phyloP scores from a whole-genome alignment of 768 basidiomycete genomes.

The Kwoniella pini region DNA sequence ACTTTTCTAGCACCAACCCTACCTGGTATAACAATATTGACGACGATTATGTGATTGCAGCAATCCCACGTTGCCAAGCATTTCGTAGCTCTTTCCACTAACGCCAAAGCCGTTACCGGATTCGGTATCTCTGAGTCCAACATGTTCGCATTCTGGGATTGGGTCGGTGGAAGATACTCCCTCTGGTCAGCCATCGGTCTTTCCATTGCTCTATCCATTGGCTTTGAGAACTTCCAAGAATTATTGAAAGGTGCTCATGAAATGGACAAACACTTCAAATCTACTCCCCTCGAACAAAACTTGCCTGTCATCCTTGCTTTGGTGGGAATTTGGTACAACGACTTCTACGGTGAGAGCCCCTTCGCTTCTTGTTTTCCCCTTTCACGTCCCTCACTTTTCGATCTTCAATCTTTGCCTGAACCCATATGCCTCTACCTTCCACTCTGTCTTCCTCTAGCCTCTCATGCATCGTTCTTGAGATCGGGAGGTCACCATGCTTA shows the following conservation, averaged over 20 bases:
- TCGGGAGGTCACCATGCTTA: no score
- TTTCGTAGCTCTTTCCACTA: constrained; percentile 97
- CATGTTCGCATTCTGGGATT: constrained; percentile 99
- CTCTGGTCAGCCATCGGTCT: constrained; percentile 98
- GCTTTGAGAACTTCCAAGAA: constrained; percentile 89
- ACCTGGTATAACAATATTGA: no score
- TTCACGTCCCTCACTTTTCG: no score
- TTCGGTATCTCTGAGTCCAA: constrained; percentile 89
- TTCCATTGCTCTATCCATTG: constrained; percentile 88
- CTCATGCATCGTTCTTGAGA: no score
- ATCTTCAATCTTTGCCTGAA: no score
- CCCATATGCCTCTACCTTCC: not conserved
- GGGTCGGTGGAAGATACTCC: constrained; percentile 98
- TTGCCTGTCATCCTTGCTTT: constrained; percentile 87
- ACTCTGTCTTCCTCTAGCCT: not conserved
- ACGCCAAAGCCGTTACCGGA: constrained; percentile 84
- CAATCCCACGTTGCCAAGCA: constrained; percentile 82
- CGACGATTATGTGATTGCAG: no score
- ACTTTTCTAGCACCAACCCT: no score
- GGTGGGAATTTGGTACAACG: constrained; percentile 97
- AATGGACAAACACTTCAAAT: constrained; percentile 96
- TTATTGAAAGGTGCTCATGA: constrained; percentile 89
- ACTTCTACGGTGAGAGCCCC: constrained; percentile 72
- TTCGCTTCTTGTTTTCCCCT: not conserved
- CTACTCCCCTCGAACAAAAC: constrained; percentile 82